Conservation (phyloP, 2,329 filamentous ascomycete species). For the Penicillium sumatraense region DNA sequence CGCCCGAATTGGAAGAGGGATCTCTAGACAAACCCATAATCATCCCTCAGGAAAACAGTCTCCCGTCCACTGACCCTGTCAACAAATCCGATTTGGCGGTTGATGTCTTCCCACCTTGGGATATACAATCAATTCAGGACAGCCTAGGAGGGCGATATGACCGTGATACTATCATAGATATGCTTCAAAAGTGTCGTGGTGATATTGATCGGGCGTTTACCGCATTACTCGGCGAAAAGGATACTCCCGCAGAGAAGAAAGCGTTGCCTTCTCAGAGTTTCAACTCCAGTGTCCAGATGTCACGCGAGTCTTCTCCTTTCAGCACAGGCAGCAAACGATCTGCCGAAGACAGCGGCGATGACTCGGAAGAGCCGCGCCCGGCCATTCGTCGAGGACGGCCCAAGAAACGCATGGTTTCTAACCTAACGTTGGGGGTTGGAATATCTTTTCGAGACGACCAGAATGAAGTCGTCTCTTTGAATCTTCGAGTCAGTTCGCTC, state of each 20-base stretch:
- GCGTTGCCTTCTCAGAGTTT: conserved; percentile 28
- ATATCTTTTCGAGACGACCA: conserved; percentile 44
- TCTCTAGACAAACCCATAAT: background rate
- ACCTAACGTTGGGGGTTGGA: conserved; percentile 41
- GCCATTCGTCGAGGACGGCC: conserved; percentile 32
- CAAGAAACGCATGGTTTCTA: conserved; percentile 40
- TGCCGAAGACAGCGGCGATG: conserved; percentile 42
- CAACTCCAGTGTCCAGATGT: conserved; percentile 41
- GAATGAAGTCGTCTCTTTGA: conserved; percentile 44
- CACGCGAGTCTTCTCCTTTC: conserved; percentile 47
- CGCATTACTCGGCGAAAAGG: conserved; percentile 53
- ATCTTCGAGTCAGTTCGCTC: conserved; percentile 34
- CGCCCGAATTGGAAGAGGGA: background rate
- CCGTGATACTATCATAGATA: conserved; percentile 56
- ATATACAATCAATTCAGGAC: conserved; percentile 58
- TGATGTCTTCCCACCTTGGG: conserved; percentile 57
- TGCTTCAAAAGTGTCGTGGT: conserved; percentile 58
- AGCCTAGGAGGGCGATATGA: conserved; percentile 57
- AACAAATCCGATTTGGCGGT: conserved; percentile 28
- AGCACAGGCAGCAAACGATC: conserved; percentile 49
- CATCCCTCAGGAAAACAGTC: conserved; percentile 11
- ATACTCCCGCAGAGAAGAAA: conserved; percentile 27
- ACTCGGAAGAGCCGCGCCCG: conserved; percentile 40
- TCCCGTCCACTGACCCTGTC: conserved; percentile 15
- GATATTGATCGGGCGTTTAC: conserved; percentile 59